Conservation (phyloP, 176 grass and related monocot species). For the Chloris gayana region DNA sequence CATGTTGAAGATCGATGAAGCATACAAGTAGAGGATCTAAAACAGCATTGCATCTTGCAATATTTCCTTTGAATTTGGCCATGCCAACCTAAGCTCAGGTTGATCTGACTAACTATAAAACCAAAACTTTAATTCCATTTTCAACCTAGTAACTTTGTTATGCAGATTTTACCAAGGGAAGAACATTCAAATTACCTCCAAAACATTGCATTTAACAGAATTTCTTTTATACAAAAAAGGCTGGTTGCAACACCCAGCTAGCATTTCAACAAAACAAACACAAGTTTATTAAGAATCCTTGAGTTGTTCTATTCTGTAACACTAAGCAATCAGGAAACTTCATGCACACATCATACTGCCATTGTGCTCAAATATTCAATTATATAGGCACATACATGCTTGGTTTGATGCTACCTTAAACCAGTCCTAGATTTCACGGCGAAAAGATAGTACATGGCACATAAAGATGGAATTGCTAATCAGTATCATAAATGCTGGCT, state of each 20-base stretch:
- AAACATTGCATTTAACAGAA: neutral
- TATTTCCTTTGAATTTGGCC: neutral
- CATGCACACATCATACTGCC: neutral
- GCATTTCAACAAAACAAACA: neutral
- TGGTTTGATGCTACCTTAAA: neutral
- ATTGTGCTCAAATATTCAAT: neutral
- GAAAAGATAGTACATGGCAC: neutral
- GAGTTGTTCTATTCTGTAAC: neutral
- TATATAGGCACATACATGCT: neutral
- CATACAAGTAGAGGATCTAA: too few species aligned
- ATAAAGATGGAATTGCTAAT: too few species aligned
- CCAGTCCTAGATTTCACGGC: neutral
- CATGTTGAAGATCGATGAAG: neutral
- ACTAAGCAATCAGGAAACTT: neutral
- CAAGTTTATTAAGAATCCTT: neutral
- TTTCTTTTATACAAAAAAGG: neutral
- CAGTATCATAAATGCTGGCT: too few species aligned
- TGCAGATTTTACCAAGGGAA: neutral
- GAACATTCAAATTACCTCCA: neutral
- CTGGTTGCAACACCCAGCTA: neutral
- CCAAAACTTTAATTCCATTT: neutral
- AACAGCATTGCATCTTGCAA: neutral
- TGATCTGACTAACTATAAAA: neutral
- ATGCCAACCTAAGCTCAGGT: neutral
- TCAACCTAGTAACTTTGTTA: neutral